Conservation (phyloP, 1,284 basidiomycete genomes). For the Ustilago tritici region DNA sequence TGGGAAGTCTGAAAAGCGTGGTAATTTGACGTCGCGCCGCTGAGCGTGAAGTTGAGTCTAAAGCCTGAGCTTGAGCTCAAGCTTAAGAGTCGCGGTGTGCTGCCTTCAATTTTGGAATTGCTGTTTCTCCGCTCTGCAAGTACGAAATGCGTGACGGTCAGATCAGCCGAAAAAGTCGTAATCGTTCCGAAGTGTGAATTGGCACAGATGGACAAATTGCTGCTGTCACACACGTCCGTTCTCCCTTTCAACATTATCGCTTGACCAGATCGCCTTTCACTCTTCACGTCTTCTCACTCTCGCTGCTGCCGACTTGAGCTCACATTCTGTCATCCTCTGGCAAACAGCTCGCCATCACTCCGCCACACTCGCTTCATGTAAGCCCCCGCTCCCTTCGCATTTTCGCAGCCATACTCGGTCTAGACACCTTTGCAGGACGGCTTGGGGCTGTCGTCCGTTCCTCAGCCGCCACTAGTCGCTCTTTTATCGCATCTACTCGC, state of each 20-base stretch:
- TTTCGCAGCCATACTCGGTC: conserved; percentile 37
- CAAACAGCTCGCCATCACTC: background rate
- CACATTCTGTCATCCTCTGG: background rate
- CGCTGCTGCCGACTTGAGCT: background rate
- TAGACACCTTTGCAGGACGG: conserved; percentile 30
- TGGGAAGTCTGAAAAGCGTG: background rate
- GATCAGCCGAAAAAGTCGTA: conserved; percentile 5
- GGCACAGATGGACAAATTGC: conserved; percentile 8
- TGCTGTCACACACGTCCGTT: background rate
- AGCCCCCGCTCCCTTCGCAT: background rate
- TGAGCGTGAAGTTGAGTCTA: background rate
- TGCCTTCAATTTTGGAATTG: background rate
- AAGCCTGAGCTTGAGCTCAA: background rate
- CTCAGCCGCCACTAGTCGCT: conserved; percentile 15
- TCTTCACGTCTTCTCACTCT: background rate
- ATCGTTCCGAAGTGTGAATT: conserved; percentile 1
- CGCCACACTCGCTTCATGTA: background rate
- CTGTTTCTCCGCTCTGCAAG: background rate
- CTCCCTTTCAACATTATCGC: conserved; percentile 8
- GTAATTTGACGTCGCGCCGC: background rate
- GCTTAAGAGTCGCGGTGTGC: background rate
- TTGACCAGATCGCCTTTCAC: background rate
- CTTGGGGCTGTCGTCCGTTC: conserved; percentile 29
- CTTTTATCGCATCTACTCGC: conserved; percentile 4
- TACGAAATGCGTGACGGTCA: conserved; percentile 1